Evolutionary conservation across 2,329 filamentous ascomycete genomes (phyloP).

Genomic region (Gnomoniopsis sp.): DNA sequence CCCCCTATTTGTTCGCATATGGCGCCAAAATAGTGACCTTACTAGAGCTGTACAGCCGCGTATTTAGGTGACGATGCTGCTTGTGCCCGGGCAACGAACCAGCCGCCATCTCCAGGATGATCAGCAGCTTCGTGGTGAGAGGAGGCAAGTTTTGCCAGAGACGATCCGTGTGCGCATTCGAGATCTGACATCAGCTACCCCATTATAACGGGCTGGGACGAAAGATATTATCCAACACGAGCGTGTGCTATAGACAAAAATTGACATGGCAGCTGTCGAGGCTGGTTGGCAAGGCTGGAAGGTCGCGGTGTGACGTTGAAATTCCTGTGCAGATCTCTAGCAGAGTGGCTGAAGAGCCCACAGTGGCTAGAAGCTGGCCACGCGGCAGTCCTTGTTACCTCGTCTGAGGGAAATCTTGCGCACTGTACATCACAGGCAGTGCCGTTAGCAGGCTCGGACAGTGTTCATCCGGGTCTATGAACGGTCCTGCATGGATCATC

Average conservation of each 20-base stretch:
- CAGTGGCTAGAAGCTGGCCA: conserved; percentile 1
- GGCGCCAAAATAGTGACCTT: neutral
- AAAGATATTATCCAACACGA: neutral
- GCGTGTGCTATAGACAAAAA: neutral
- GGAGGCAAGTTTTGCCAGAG: neutral
- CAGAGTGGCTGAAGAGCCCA: conserved; percentile 8
- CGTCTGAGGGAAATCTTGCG: neutral
- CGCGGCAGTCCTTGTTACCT: conserved; percentile 6
- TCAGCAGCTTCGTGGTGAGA: neutral
- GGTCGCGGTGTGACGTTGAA: neutral
- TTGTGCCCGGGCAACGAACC: neutral
- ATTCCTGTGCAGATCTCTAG: conserved; percentile 7
- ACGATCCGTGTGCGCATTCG: neutral
- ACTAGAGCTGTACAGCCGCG: neutral
- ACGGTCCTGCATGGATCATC: neutral
- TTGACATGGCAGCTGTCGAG: conserved; percentile 3
- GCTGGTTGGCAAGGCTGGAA: conserved; percentile 6
- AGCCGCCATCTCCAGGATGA: neutral
- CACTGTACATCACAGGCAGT: neutral
- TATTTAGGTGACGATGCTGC: neutral
- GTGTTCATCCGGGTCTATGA: neutral
- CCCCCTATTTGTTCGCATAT: neutral
- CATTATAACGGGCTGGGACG: neutral
- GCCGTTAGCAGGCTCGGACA: neutral
- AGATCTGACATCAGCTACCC: neutral